Base-by-base conservation (phyloP, 177 flowering plant genomes). In the Vitis hybrid region DNA sequence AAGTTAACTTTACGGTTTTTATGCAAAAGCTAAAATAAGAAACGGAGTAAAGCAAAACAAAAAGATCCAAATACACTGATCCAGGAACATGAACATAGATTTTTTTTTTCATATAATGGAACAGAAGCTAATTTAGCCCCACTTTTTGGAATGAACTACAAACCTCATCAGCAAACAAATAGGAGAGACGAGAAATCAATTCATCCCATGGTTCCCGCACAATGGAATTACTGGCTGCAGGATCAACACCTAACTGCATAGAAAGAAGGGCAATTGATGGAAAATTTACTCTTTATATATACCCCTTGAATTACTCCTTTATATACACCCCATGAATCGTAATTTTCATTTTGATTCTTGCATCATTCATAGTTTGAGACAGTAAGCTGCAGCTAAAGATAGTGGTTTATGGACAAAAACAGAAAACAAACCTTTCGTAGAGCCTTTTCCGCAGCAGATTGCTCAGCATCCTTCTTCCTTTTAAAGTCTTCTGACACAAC, bases 401-500 rank as follows among this genome's bases (percentile, higher is more conserved):
- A 59, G 10, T 5, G 61, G 10, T 18, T 52, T 15, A 61, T 10
- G 10, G 15, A 10, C 57, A 65, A 8, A 31, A 70, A 48, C 15
- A 16, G 1, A 48, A 73, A 15, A 10, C 63, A 76, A 56, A 91
- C 99, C 98, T 90, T 84, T 50, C 85, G 85, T 29, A 93, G 34
- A 67, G 98, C 99, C 79, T 80, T 75, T 71, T 88, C 80, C 11
- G 99, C 94, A 81, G 98, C 99, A 81, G 89, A 80, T 73, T 95
- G 99, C 78, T 90, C 97, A 5, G 99, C 97, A 15, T 95, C 99
- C 75, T 87, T 95, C 77, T 95, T 95, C 65, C 70, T 88, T 61
- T 71, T 83, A 66, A 77, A 95, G 39, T 72, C 71, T 49, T 71
- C 92, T 1, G 99, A 95, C 49, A 82, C 78, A 71, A 95, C 83